Conservation (phyloP, 441 rosid genomes). For the Aleurites moluccanus region DNA sequence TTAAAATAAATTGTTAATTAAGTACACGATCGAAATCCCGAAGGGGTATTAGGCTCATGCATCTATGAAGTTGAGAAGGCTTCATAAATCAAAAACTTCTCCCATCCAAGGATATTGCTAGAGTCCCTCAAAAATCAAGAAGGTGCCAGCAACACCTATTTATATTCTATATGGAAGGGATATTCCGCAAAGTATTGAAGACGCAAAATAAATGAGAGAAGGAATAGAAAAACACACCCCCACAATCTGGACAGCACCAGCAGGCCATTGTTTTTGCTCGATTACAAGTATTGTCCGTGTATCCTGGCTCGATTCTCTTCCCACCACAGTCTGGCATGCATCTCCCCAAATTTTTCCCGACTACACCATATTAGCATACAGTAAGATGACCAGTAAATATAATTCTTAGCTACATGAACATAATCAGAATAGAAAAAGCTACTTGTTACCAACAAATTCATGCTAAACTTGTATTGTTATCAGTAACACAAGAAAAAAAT, state of each 20-base stretch:
- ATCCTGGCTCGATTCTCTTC: slow-evolving; percentile 95
- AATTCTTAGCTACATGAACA: not conserved
- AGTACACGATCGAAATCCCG: slow-evolving; percentile 26
- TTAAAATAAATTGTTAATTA: slow-evolving; percentile 15
- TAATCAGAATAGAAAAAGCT: not conserved
- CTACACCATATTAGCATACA: slow-evolving; percentile 43
- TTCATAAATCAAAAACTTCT: slow-evolving; percentile 4
- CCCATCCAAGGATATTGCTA: slow-evolving; percentile 14
- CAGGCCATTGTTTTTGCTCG: slow-evolving; percentile 8
- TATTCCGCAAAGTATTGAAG: slow-evolving; percentile 21
- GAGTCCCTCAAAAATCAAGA: slow-evolving; percentile 20
- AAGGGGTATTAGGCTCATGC: slow-evolving; percentile 13
- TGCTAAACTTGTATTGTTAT: not conserved
- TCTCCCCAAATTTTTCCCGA: slow-evolving; percentile 93
- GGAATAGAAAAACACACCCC: slow-evolving; percentile 27
- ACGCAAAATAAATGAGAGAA: not conserved
- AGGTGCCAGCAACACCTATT: slow-evolving; percentile 37
- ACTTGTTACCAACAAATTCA: slow-evolving; percentile 1
- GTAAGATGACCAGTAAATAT: not conserved
- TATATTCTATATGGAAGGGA: slow-evolving; percentile 32
- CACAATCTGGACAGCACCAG: slow-evolving; percentile 21
- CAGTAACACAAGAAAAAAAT: slow-evolving; percentile 4
- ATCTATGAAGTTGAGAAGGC: slow-evolving; percentile 14
- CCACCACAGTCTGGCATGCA: slow-evolving; percentile 99
- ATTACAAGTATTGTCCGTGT: slow-evolving; percentile 73